These are phyloP conservation scores for Buxus sempervirens DNA, from an alignment of 164 flowering plant genomes.

Conservation along the genomic window DNA sequence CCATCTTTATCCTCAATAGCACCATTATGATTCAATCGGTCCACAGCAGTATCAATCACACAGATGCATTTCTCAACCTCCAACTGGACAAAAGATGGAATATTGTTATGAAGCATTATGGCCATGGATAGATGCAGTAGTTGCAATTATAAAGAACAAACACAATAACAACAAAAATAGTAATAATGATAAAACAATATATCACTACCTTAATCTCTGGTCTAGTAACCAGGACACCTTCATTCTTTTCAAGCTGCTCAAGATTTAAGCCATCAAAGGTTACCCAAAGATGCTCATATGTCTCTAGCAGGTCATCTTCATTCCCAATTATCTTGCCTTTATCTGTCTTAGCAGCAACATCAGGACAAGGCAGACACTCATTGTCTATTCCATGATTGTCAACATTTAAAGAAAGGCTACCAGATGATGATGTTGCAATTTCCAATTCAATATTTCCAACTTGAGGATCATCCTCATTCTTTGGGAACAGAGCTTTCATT, in stretches of 20 bases:
- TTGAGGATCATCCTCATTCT: conserved; percentile 11
- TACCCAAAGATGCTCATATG: conserved; percentile 15
- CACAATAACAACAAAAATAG: too few relatives aligned
- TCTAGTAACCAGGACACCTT: not conserved
- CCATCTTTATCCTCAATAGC: conserved; percentile 2
- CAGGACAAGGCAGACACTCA: conserved; percentile 6
- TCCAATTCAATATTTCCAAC: not conserved
- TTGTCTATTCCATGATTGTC: not conserved
- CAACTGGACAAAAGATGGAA: conserved; percentile 13
- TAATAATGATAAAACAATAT: not conserved
- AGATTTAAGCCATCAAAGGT: conserved; percentile 12
- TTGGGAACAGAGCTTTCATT: conserved; percentile 38
- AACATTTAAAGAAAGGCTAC: not conserved
- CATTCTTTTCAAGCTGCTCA: not conserved
- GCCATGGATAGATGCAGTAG: too few relatives aligned
- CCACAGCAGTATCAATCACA: conserved; percentile 16
- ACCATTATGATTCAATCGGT: not conserved
- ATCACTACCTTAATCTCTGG: conserved; percentile 23
- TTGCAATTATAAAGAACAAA: too few relatives aligned
- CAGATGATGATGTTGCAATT: not conserved
- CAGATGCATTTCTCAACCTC: conserved; percentile 16
- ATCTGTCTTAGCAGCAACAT: not conserved
- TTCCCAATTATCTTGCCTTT: not conserved
- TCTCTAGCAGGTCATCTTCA: conserved; percentile 7
- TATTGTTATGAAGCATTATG: not conserved